phyloP scores from a whole-genome alignment of 2,329 filamentous ascomycete genomes.

The Colletotrichum nymphaeae region DNA sequence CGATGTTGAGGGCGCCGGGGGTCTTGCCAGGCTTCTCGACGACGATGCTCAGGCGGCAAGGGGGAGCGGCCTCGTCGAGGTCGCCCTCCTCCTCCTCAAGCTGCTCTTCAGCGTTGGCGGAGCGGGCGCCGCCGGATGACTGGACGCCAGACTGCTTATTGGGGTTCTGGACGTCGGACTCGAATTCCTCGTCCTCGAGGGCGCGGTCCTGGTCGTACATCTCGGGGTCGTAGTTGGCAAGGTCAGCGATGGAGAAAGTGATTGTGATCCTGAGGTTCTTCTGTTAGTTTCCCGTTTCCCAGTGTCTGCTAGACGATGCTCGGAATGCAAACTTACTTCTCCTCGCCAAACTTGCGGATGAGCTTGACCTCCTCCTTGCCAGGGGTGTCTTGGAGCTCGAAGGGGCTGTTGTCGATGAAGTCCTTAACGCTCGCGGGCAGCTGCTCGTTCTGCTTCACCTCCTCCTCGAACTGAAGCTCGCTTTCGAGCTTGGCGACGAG shows the following conservation, averaged over 20 bases:
- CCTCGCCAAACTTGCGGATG: conserved; percentile 84
- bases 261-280: conserved; percentile 74
- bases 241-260: conserved; percentile 86
- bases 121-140: conserved; percentile 60
- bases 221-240: conserved; percentile 74
- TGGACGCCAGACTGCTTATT: conserved; percentile 67
- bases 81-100: conserved; percentile 61
- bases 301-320: neutral
- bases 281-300: neutral
- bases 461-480: conserved; percentile 86
- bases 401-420: conserved; percentile 87
- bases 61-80: conserved; percentile 70
- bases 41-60: conserved; percentile 85
- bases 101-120: conserved; percentile 65
- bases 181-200: conserved; percentile 62
- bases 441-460: conserved; percentile 79
- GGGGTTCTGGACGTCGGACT: conserved; percentile 59
- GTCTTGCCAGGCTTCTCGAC: conserved; percentile 85
- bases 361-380: conserved; percentile 91
- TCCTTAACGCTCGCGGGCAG: conserved; percentile 84
- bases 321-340: conserved; percentile 72
- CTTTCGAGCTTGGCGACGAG: conserved; percentile 86
- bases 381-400: conserved; percentile 82
- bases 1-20: conserved; percentile 82
- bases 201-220: conserved; percentile 66